Evolutionary conservation across 2,329 filamentous ascomycete species (phyloP).

Genomic region (Coniochaeta hoffmannii): DNA sequence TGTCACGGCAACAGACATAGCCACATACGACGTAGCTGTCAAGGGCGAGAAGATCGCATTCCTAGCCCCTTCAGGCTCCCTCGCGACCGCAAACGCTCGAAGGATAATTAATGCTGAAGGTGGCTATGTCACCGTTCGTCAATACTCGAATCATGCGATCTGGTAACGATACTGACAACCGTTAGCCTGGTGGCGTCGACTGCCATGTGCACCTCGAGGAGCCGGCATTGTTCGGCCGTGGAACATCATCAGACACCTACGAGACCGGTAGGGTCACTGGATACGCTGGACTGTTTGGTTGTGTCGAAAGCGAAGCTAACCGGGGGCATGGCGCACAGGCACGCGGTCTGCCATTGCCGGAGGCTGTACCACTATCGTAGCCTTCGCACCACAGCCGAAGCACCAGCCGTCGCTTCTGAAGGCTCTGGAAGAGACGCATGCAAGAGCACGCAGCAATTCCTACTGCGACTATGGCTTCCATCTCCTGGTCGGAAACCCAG

Average conservation of each 20-base stretch:
- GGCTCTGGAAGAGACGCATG: constrained; percentile 39
- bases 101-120: constrained; percentile 33
- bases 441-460: constrained; percentile 31
- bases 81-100: constrained; percentile 19
- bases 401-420: constrained; percentile 34
- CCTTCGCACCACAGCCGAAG: constrained; percentile 49
- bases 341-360: constrained; percentile 49
- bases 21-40: constrained; percentile 11
- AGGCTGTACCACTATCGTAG: constrained; percentile 50
- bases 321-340: constrained; percentile 22
- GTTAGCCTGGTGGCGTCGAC: constrained; percentile 28
- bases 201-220: constrained; percentile 32
- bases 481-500: constrained; percentile 39
- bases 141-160: neutral
- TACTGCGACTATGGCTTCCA: constrained; percentile 54
- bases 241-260: constrained; percentile 24
- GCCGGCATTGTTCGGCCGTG: constrained; percentile 25
- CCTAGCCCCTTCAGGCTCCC: constrained; percentile 28
- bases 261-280: constrained; percentile 5
- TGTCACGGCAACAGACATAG: neutral
- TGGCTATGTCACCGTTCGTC: constrained; percentile 29
- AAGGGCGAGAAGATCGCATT: constrained; percentile 33
- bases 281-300: neutral
- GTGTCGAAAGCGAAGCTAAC: neutral
- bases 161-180: neutral